Percentiles rank a stretch among this genome's conserved stretches.
These are phyloP conservation scores for Ramularia collo-cygni DNA, from an alignment of 2,329 filamentous ascomycete species.

Conservation along the genomic window DNA sequence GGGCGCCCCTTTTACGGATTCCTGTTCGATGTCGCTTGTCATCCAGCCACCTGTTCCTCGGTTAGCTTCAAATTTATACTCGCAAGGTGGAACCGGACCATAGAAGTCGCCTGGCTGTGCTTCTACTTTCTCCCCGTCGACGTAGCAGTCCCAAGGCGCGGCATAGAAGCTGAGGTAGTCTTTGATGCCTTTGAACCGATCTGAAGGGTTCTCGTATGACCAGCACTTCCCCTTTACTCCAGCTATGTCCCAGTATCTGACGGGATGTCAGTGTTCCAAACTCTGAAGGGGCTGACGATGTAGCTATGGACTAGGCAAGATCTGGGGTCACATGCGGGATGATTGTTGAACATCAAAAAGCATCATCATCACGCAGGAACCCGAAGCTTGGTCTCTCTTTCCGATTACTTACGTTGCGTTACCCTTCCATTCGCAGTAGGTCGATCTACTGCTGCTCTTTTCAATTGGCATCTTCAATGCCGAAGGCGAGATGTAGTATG, in stretches of 20 bases:
- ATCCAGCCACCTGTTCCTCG: slow-evolving; percentile 45
- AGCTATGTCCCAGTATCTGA: slow-evolving; percentile 30
- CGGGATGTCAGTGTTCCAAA: too few species aligned
- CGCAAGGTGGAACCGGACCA: slow-evolving; percentile 30
- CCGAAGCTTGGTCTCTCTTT: too few species aligned
- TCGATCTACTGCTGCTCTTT: slow-evolving; percentile 39
- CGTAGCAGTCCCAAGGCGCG: slow-evolving; percentile 56
- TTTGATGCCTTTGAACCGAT: slow-evolving; percentile 47
- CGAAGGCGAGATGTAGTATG: slow-evolving; percentile 54
- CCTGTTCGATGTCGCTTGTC: slow-evolving; percentile 52
- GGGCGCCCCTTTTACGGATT: slow-evolving; percentile 40
- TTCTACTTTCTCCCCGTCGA: slow-evolving; percentile 54
- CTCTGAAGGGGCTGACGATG: too few species aligned
- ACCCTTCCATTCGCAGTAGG: slow-evolving; percentile 57
- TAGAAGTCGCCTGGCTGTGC: slow-evolving; percentile 58
- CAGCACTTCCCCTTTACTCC: slow-evolving; percentile 49
- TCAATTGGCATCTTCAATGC: slow-evolving; percentile 43
- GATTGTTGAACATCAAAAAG: slow-evolving; percentile 7
- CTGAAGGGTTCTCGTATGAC: slow-evolving; percentile 52
- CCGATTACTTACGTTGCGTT: slow-evolving; percentile 44
- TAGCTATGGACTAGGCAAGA: too few species aligned
- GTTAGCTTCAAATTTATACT: too few species aligned
- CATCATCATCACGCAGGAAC: slow-evolving; percentile 42
- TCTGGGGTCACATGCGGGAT: too few species aligned
- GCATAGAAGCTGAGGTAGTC: slow-evolving; percentile 55